phyloP scores from a whole-genome alignment of 176 grass and related monocot genomes.

The Otatea glauca region DNA sequence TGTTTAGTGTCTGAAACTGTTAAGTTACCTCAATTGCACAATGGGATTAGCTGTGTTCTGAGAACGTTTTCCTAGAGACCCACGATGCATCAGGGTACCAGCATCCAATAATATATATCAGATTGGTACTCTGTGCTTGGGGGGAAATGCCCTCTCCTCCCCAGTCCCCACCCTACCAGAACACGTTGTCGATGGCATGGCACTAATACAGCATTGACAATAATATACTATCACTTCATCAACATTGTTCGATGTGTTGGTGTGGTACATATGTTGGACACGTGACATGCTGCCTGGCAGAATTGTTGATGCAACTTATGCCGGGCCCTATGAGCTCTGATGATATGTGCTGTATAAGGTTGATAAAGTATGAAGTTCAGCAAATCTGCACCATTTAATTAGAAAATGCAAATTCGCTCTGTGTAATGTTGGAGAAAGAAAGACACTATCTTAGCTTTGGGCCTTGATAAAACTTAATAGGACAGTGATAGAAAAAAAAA shows the following conservation, averaged over 20 bases:
- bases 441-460: neutral
- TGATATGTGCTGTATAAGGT: neutral
- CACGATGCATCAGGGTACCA: neutral
- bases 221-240: neutral
- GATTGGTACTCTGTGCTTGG: neutral
- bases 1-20: neutral
- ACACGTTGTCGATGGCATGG: no score
- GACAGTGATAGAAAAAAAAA: neutral
- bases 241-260: neutral
- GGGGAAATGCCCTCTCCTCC: neutral
- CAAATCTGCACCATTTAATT: neutral
- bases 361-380: neutral
- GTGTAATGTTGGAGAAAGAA: neutral
- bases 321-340: neutral
- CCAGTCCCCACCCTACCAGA: neutral
- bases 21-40: neutral
- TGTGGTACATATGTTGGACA: neutral
- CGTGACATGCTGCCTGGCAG: neutral
- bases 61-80: neutral
- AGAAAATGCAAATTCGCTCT: neutral
- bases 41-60: neutral
- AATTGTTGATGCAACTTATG: conserved; percentile 6
- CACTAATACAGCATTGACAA: neutral
- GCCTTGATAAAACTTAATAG: neutral
- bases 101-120: neutral